Evolutionary conservation across 768 basidiomycete genomes (phyloP).

Genomic region (Lactifluus echinatus): DNA sequence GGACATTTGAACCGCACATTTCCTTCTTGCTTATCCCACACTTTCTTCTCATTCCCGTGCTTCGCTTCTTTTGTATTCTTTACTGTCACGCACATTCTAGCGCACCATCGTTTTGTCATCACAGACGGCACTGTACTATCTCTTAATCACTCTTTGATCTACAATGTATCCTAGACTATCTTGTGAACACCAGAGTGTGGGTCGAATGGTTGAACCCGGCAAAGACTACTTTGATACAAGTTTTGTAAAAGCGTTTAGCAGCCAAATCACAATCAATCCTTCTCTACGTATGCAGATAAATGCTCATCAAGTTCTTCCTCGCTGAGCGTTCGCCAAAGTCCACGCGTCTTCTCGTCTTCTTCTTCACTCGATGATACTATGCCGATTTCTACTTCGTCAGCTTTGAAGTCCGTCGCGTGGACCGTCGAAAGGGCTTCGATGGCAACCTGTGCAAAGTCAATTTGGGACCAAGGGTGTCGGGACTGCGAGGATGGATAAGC

Average conservation of each 20-base stretch:
- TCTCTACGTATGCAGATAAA: constrained; percentile 81
- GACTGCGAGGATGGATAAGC: constrained; percentile 20
- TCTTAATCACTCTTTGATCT: not conserved
- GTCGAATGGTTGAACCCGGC: not conserved
- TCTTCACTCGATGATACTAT: constrained; percentile 73
- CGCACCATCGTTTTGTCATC: constrained; percentile 14
- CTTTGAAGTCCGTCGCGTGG: constrained; percentile 93
- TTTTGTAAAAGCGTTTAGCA: not conserved
- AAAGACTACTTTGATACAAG: not conserved
- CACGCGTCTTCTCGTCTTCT: constrained; percentile 62
- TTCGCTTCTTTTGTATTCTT: constrained; percentile 1
- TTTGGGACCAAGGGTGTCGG: not conserved
- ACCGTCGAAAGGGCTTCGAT: constrained; percentile 93
- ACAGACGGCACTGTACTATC: constrained; percentile 14
- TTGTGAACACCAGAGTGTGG: not conserved
- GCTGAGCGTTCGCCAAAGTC: constrained; percentile 71
- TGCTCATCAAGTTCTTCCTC: constrained; percentile 73
- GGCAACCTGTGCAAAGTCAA: constrained; percentile 52
- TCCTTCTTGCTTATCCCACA: constrained; percentile 7
- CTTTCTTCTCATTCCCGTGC: not conserved
- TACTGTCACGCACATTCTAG: constrained; percentile 18
- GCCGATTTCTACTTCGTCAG: constrained; percentile 92
- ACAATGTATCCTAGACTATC: constrained; percentile 5
- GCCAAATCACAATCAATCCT: constrained; percentile 45
- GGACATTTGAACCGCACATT: constrained; percentile 3